Conservation (phyloP, 108 stramenopile species). For the Nitzschia sp. region DNA sequence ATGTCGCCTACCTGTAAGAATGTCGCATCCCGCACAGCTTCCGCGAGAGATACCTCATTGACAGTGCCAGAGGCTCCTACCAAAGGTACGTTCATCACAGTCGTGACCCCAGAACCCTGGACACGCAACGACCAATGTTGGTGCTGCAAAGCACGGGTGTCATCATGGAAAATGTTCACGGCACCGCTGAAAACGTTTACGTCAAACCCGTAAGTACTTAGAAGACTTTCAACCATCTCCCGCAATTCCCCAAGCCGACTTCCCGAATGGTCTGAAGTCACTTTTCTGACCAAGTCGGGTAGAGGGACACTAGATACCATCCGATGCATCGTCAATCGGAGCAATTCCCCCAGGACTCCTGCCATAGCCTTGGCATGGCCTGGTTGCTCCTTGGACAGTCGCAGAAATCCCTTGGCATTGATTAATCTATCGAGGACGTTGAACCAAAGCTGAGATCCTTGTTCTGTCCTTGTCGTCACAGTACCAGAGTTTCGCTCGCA, state of each 20-base stretch:
- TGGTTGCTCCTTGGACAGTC: conserved; percentile 64
- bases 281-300: conserved; percentile 72
- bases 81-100: conserved; percentile 21
- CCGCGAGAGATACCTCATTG: background rate
- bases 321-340: conserved; percentile 76
- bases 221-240: conserved; percentile 71
- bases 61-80: background rate
- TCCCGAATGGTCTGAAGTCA: conserved; percentile 75
- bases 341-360: conserved; percentile 61
- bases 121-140: conserved; percentile 43
- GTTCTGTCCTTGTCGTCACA: conserved; percentile 47
- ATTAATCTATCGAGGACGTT: conserved; percentile 81
- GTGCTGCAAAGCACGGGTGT: conserved; percentile 49
- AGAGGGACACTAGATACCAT: conserved; percentile 81
- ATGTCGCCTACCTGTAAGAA: conserved; percentile 20
- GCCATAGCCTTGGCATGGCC: conserved; percentile 53
- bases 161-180: conserved; percentile 58
- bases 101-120: conserved; percentile 25
- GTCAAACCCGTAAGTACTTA: conserved; percentile 70
- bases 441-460: conserved; percentile 83
- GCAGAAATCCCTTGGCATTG: conserved; percentile 72
- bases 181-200: conserved; percentile 62
- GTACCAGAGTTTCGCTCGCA: conserved; percentile 81
- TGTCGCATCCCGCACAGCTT: background rate
- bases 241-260: conserved; percentile 81